Conservation (phyloP, 2,329 filamentous ascomycete species). For the Phialophora verrucosa region DNA sequence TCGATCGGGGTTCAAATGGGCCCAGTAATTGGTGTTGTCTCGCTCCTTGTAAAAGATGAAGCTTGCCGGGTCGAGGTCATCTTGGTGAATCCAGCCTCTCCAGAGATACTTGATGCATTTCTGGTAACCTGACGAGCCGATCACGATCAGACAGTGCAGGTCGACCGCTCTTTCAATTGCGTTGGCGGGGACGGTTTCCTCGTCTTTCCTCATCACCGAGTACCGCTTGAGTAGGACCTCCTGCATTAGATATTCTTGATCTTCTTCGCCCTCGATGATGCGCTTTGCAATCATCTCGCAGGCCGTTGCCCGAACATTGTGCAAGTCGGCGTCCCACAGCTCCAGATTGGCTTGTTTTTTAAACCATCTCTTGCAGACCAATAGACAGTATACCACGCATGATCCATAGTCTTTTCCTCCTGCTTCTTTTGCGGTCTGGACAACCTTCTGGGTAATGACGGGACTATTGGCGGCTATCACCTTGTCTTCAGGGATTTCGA, state of each 20-base stretch:
- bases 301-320: slow-evolving; percentile 76
- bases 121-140: slow-evolving; percentile 91
- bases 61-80: slow-evolving; percentile 84
- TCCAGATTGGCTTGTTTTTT: slow-evolving; percentile 77
- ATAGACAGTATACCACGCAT: slow-evolving; percentile 83
- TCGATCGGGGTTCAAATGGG: slow-evolving; percentile 89
- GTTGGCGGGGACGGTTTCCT: slow-evolving; percentile 77
- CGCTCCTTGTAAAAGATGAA: slow-evolving; percentile 88
- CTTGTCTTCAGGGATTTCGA: slow-evolving; percentile 77
- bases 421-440: slow-evolving; percentile 80
- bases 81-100: slow-evolving; percentile 96
- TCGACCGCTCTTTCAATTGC: slow-evolving; percentile 94
- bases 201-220: slow-evolving; percentile 74
- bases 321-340: slow-evolving; percentile 90
- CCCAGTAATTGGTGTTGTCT: slow-evolving; percentile 75
- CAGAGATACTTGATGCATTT: slow-evolving; percentile 93
- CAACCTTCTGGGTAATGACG: slow-evolving; percentile 79
- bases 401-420: slow-evolving; percentile 74
- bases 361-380: slow-evolving; percentile 79
- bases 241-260: slow-evolving; percentile 78
- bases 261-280: slow-evolving; percentile 81
- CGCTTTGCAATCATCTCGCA: slow-evolving; percentile 92
- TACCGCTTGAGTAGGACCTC: slow-evolving; percentile 86
- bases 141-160: slow-evolving; percentile 84
- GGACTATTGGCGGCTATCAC: slow-evolving; percentile 82